Percentiles rank a stretch among this genome's conserved stretches.
Evolutionary conservation across 163 green algal genomes (phyloP).

Genomic region (Scenedesmus sp.): DNA sequence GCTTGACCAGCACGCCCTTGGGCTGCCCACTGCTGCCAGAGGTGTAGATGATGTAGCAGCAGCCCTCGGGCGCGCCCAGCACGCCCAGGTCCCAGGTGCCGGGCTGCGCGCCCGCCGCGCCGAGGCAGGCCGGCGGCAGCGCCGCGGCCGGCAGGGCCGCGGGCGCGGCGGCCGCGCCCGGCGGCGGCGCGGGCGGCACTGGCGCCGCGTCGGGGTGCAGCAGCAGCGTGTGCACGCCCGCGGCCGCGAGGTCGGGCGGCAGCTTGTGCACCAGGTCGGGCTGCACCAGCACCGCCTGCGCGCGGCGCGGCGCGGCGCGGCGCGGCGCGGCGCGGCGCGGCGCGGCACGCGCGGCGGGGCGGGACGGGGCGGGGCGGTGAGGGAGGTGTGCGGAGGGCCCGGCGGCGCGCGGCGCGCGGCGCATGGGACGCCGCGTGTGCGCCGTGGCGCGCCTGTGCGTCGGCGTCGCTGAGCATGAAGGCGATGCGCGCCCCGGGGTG

Average conservation of each 20-base stretch:
- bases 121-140: too few species aligned
- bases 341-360: not conserved
- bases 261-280: conserved; percentile 10
- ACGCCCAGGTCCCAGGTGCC: too few species aligned
- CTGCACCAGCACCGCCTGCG: conserved; percentile 8
- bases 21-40: too few species aligned
- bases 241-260: not conserved
- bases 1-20: too few species aligned
- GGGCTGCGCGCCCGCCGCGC: too few species aligned
- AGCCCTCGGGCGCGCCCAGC: too few species aligned
- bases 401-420: not conserved
- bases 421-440: not conserved
- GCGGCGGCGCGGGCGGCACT: too few species aligned
- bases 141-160: too few species aligned
- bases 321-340: too few species aligned
- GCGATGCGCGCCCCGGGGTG: conserved; percentile 51
- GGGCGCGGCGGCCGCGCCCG: too few species aligned
- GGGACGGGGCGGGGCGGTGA: not conserved
- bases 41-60: too few species aligned
- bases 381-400: not conserved
- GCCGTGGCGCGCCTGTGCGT: not conserved
- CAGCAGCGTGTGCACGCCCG: conserved; percentile 2
- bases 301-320: not conserved
- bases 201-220: conserved; percentile 1
- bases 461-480: conserved; percentile 49